Evolutionary conservation across 805 yeast species (phyloP), one percentile per base, ranked within the genome.

Genomic region (Candida tallmaniae): DNA sequence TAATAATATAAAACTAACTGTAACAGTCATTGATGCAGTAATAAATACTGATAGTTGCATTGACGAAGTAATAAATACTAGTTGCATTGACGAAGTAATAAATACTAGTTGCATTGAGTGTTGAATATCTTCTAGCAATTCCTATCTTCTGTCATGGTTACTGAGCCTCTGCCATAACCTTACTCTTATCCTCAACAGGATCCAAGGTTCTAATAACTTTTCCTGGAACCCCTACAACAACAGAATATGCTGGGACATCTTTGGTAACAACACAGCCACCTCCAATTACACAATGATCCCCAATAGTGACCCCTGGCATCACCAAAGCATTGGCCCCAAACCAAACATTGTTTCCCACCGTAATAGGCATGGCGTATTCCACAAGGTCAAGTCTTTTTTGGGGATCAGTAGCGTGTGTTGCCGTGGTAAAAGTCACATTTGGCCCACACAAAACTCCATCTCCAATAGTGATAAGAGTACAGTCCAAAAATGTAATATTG

Each of bases 311-410:
- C 6, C 88, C 89, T 2, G 84, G 83, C 32, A 80, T 54, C 6
- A 83, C 66, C 1, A 62, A 59, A 11, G 60, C 75, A 26, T 66
- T 64, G 1, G 78, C 65, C 11, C 84, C 85, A 26, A 82, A 59
- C 90, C 89, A 82, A 6, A 78, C 83, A 41, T 74, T 71, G 50
- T 76, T 68, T 2, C 82, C 86, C 23, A 83, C 75, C 2, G 51
- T 60, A 20, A 83, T 69, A 5, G 83, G 80, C 23, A 54, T 47
- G 0, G 82, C 79, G 45, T 59, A 72, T 49, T 82, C 89, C 3
- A 59, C 56, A 2, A 68, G 74, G 2, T 47, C 51, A 19, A 46
- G 27, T 38, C 83, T 59, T 35, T 54, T 54, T 9, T 54, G 40
- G 0, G 77, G 71, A 35, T 76, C 80, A 5, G 71, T 48, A 1